Conservation (phyloP, 331 rosid species). For the Malus hybrid region DNA sequence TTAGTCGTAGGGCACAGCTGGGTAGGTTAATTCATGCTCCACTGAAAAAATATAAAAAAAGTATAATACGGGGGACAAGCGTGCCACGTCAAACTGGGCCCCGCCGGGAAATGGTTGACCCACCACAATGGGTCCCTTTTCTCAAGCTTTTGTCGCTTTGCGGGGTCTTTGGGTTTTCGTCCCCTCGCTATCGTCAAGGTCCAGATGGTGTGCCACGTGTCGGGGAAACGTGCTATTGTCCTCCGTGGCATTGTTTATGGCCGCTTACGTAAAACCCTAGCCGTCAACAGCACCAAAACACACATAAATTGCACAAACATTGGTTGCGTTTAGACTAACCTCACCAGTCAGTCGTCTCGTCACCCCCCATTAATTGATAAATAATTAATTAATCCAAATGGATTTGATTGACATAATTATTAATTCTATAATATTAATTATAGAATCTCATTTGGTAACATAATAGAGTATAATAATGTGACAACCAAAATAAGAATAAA, state of each 20-base stretch:
- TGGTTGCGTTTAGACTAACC: not conserved
- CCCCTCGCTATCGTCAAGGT: constrained; percentile 35
- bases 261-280: constrained; percentile 51
- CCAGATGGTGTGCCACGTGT: constrained; percentile 35
- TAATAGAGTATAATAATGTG: not conserved
- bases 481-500: not conserved
- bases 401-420: not conserved
- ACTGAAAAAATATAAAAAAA: not conserved
- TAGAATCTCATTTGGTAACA: not conserved
- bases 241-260: constrained; percentile 30
- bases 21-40: constrained; percentile 22
- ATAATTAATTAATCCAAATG: constrained; percentile 1
- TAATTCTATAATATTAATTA: not conserved
- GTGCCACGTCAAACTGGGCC: constrained; percentile 60
- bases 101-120: constrained; percentile 26
- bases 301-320: not conserved
- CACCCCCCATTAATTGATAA: not conserved
- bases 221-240: constrained; percentile 10
- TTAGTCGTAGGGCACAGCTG: not conserved
- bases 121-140: constrained; percentile 21
- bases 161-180: constrained; percentile 14
- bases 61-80: constrained; percentile 15
- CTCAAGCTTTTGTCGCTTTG: constrained; percentile 42
- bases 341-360: not conserved
- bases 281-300: constrained; percentile 30